A percentile compares a stretch with the other conserved stretches of the same genome.
These are phyloP conservation scores for Cryptosporidium canis DNA, from an alignment of 169 alveolate genomes.

Conservation along the genomic window DNA sequence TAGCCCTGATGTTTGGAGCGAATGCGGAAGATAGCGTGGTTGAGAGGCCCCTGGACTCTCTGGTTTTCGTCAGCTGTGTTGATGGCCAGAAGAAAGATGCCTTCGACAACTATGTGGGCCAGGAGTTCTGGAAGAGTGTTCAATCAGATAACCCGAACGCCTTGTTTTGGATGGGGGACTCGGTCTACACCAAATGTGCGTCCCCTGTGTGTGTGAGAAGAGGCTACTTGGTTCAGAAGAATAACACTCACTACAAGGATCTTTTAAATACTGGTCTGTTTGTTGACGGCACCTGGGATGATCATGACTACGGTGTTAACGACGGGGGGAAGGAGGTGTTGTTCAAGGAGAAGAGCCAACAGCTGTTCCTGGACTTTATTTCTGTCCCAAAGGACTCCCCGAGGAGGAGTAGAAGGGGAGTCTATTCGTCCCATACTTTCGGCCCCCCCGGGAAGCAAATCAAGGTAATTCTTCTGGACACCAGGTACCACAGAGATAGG, in stretches of 20 bases:
- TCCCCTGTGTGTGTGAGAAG: constrained; percentile 3
- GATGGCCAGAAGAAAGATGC: constrained; percentile 33
- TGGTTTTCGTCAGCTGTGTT: constrained; percentile 56
- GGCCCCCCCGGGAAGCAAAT: constrained; percentile 80
- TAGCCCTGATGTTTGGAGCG: neutral
- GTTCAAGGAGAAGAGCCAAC: constrained; percentile 78
- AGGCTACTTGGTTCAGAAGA: constrained; percentile 33
- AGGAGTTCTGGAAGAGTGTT: constrained; percentile 56
- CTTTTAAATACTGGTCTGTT: constrained; percentile 24
- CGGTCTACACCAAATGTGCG: constrained; percentile 75
- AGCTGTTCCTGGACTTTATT: constrained; percentile 79
- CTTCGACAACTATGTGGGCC: constrained; percentile 2
- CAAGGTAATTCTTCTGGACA: constrained; percentile 82
- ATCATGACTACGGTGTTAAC: constrained; percentile 85
- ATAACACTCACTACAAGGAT: neutral
- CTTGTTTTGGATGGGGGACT: constrained; percentile 84
- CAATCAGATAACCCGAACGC: constrained; percentile 80
- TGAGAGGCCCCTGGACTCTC: constrained; percentile 5
- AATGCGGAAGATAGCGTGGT: neutral
- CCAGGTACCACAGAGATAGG: constrained; percentile 81
- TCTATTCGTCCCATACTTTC: constrained; percentile 81
- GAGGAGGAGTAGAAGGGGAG: constrained; percentile 83
- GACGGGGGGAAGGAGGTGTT: constrained; percentile 80
- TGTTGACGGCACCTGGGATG: constrained; percentile 84
- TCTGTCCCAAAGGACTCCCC: constrained; percentile 81